Percentiles rank a stretch among this genome's conserved stretches.
phyloP scores from a whole-genome alignment of 306 rosid genomes.

The Pterocarpus santalinus region DNA sequence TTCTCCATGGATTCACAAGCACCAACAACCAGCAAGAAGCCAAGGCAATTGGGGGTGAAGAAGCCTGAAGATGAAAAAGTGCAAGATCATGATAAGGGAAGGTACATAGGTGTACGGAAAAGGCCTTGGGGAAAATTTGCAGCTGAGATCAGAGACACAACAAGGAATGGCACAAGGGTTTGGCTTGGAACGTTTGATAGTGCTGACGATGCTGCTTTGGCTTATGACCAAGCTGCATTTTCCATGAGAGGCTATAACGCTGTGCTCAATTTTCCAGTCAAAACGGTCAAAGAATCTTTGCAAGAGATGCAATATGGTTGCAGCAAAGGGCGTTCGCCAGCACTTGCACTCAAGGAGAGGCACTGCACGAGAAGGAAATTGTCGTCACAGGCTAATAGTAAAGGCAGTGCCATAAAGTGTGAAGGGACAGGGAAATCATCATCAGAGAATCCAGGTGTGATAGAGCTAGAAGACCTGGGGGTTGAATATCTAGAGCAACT shows the following conservation, averaged over 20 bases:
- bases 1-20: neutral
- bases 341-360: slow-evolving; percentile 24
- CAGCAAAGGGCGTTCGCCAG: too few species aligned
- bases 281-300: too few species aligned
- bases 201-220: neutral
- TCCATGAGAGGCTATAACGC: too few species aligned
- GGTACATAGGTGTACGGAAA: neutral
- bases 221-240: too few species aligned
- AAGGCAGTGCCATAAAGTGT: neutral
- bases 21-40: neutral
- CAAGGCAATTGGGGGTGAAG: slow-evolving; percentile 3
- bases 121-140: neutral
- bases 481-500: slow-evolving; percentile 74
- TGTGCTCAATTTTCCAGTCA: too few species aligned
- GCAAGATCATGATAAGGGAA: too few species aligned
- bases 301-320: too few species aligned
- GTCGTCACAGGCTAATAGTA: slow-evolving; percentile 1
- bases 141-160: slow-evolving; percentile 20
- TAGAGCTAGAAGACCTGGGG: slow-evolving; percentile 65
- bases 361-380: slow-evolving; percentile 19
- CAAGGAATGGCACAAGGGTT: slow-evolving; percentile 25
- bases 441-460: neutral
- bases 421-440: too few species aligned
- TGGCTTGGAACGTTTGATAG: slow-evolving; percentile 35
- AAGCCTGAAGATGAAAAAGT: neutral